These are phyloP conservation scores for Acacia confusa DNA, from an alignment of 306 rosid genomes.

Conservation along the genomic window DNA sequence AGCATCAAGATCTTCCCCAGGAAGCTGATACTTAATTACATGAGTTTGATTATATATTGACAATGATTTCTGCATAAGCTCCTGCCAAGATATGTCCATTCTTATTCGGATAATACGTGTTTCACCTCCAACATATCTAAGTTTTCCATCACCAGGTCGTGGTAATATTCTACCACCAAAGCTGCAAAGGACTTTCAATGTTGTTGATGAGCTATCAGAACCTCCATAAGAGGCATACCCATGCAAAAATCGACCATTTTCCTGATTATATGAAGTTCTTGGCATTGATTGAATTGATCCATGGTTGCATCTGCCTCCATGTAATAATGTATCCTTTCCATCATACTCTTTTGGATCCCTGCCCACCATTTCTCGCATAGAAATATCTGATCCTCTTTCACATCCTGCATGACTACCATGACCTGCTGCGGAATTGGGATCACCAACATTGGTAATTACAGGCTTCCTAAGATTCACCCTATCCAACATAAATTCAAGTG, in stretches of 20 bases:
- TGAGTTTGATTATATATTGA: slow-evolving; percentile 60
- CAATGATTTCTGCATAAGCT: slow-evolving; percentile 58
- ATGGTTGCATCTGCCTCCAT: slow-evolving; percentile 52
- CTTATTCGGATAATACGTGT: slow-evolving; percentile 73
- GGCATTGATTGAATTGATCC: slow-evolving; percentile 56
- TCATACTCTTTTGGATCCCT: slow-evolving; percentile 56
- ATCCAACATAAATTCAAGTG: slow-evolving; percentile 81
- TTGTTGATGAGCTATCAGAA: slow-evolving; percentile 50
- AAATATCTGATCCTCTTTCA: slow-evolving; percentile 69
- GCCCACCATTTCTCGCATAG: slow-evolving; percentile 51
- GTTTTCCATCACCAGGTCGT: slow-evolving; percentile 79
- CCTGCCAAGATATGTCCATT: slow-evolving; percentile 73
- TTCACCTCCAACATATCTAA: slow-evolving; percentile 89
- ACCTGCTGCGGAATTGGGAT: slow-evolving; percentile 50
- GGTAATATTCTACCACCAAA: slow-evolving; percentile 85
- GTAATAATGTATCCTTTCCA: slow-evolving; percentile 41
- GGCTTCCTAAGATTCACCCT: slow-evolving; percentile 73
- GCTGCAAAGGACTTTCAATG: slow-evolving; percentile 82
- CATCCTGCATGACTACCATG: slow-evolving; percentile 61
- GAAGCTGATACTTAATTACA: slow-evolving; percentile 84
- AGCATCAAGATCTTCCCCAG: slow-evolving; percentile 95
- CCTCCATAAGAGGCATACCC: slow-evolving; percentile 60
- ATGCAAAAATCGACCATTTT: slow-evolving; percentile 46
- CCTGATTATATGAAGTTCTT: slow-evolving; percentile 45
- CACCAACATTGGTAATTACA: slow-evolving; percentile 50